phyloP scores from a whole-genome alignment of 2,329 filamentous ascomycete genomes.

The Cadophora luteo-olivacea region DNA sequence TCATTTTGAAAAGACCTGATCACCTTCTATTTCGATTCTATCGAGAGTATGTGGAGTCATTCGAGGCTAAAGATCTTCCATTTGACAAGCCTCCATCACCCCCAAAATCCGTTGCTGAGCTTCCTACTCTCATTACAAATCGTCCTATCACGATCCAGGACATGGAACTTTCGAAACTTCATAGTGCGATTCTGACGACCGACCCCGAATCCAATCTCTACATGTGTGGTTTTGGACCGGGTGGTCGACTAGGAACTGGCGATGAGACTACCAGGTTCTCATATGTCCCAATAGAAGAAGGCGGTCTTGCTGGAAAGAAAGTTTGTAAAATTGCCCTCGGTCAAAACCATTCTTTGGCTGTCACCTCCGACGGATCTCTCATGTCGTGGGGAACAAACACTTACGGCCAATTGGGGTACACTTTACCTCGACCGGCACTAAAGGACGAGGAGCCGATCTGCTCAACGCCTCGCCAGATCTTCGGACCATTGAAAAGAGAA shows the following conservation, averaged over 20 bases:
- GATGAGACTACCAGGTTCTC: constrained; percentile 89
- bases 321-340: constrained; percentile 82
- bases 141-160: constrained; percentile 79
- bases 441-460: constrained; percentile 87
- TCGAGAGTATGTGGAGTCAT: constrained; percentile 64
- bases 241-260: constrained; percentile 86
- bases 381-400: constrained; percentile 95
- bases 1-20: constrained; percentile 77
- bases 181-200: constrained; percentile 85
- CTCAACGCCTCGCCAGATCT: constrained; percentile 83
- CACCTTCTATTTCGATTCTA: constrained; percentile 78
- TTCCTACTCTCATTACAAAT: constrained; percentile 76
- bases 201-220: constrained; percentile 92
- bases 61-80: constrained; percentile 30
- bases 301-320: constrained; percentile 74
- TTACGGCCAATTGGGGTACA: constrained; percentile 85
- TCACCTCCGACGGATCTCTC: constrained; percentile 86
- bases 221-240: constrained; percentile 89
- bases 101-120: constrained; percentile 50
- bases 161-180: constrained; percentile 87
- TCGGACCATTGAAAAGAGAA: constrained; percentile 90
- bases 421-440: constrained; percentile 68
- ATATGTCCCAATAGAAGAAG: constrained; percentile 82
- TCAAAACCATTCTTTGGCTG: constrained; percentile 87
- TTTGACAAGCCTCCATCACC: constrained; percentile 36